A percentile compares a stretch with the other conserved stretches of the same genome.
Evolutionary conservation across 163 green algal species (phyloP).

Genomic region (Prototheca stagnorum): DNA sequence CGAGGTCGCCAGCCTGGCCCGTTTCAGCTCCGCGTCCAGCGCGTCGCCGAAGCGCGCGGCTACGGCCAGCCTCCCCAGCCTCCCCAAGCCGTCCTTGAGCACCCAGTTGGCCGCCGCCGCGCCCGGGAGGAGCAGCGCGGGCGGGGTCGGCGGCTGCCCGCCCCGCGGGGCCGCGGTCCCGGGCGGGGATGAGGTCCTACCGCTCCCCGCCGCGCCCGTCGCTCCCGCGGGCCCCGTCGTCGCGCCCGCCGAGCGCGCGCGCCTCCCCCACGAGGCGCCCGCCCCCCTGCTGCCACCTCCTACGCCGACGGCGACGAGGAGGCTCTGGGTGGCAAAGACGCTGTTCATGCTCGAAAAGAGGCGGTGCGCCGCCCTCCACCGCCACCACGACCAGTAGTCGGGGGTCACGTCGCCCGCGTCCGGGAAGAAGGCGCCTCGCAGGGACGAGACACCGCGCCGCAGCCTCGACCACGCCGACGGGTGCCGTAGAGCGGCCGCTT

Average conservation of each 20-base stretch:
- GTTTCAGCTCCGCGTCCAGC: conserved; percentile 91
- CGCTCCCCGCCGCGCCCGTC: background rate
- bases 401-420: conserved; percentile 32
- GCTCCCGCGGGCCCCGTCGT: too few relatives aligned
- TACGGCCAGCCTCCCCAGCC: conserved; percentile 70
- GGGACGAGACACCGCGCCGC: too few relatives aligned
- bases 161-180: too few relatives aligned
- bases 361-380: conserved; percentile 61
- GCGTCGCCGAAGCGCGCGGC: conserved; percentile 64
- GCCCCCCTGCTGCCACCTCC: too few relatives aligned
- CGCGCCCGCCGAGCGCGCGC: conserved; percentile 20
- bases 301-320: conserved; percentile 84
- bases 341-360: conserved; percentile 58
- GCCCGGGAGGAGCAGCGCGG: conserved; percentile 10
- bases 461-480: too few relatives aligned
- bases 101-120: conserved; percentile 95
- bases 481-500: too few relatives aligned
- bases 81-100: conserved; percentile 83
- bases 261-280: conserved; percentile 33
- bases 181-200: background rate
- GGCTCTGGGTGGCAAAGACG: conserved; percentile 55
- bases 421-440: conserved; percentile 45
- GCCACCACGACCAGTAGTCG: conserved; percentile 82
- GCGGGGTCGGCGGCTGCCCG: too few relatives aligned
- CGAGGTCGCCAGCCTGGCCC: conserved; percentile 65